Evolutionary conservation across 2,329 filamentous ascomycete species (phyloP).

Genomic region (Fusarium hainanense): DNA sequence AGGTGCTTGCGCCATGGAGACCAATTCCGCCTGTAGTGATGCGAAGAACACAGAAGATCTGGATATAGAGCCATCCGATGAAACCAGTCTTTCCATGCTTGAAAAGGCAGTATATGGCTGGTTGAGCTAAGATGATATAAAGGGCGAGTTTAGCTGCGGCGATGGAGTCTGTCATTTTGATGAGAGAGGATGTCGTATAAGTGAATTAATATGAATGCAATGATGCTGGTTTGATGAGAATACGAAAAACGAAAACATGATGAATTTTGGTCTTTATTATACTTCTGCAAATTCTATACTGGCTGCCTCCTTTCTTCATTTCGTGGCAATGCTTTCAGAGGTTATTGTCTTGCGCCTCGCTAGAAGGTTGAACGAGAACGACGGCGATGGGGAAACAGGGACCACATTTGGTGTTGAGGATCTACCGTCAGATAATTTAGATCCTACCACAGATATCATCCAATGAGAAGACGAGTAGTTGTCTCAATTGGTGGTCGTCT

Average conservation of each 20-base stretch:
- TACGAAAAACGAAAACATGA: neutral
- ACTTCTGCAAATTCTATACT: neutral
- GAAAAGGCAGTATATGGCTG: constrained; percentile 16
- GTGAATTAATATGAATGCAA: neutral
- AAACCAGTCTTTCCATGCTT: constrained; percentile 21
- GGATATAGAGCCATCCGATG: constrained; percentile 13
- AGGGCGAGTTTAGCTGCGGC: constrained; percentile 12
- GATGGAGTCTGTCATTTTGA: constrained; percentile 13
- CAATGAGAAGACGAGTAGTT: neutral
- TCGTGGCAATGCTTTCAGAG: neutral
- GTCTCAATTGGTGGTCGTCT: neutral
- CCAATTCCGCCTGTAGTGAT: constrained; percentile 13
- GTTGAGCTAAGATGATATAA: constrained; percentile 10
- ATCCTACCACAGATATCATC: neutral
- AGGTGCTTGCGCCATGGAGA: neutral
- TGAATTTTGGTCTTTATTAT: neutral
- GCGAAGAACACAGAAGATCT: constrained; percentile 17
- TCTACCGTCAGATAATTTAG: neutral
- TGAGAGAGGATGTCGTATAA: neutral
- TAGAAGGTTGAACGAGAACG: neutral
- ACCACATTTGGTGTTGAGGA: neutral
- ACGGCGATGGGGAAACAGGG: neutral
- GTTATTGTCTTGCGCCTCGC: neutral
- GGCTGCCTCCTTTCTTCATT: constrained; percentile 1
- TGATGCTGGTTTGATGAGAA: neutral